phyloP scores from a whole-genome alignment of 176 grass and related monocot genomes.

The Ensete glaucum region DNA sequence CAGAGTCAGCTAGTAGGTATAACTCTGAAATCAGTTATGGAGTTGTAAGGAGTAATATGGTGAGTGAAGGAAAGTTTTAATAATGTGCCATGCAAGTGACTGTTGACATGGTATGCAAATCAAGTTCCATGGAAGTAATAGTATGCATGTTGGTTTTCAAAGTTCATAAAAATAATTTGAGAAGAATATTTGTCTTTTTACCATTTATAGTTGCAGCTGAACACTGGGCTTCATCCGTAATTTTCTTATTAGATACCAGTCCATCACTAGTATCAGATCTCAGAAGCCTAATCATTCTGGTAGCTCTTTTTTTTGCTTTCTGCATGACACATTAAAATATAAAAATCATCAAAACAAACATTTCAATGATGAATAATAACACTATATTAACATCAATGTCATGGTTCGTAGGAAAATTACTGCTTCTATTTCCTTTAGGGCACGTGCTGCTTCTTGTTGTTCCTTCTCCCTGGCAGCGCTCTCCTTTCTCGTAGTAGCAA shows the following conservation, averaged over 20 bases:
- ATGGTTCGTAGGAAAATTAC: slow-evolving; percentile 27
- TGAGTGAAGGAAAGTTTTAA: not conserved
- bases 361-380: not conserved
- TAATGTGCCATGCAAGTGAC: not conserved
- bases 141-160: slow-evolving; percentile 5
- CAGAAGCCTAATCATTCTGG: slow-evolving; percentile 56
- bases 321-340: slow-evolving; percentile 17
- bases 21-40: not conserved
- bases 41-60: not conserved
- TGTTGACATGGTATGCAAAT: not conserved
- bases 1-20: not conserved
- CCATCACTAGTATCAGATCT: slow-evolving; percentile 12
- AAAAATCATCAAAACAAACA: not conserved
- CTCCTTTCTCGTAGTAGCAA: slow-evolving; percentile 76
- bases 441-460: slow-evolving; percentile 58
- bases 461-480: slow-evolving; percentile 72
- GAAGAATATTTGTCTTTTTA: slow-evolving; percentile 31
- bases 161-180: slow-evolving; percentile 7
- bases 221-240: slow-evolving; percentile 27
- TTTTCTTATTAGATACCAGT: slow-evolving; percentile 41
- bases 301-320: slow-evolving; percentile 90
- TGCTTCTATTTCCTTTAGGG: slow-evolving; percentile 76
- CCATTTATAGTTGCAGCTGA: slow-evolving; percentile 54
- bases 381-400: not conserved
- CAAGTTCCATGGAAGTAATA: not conserved